A percentile compares a stretch with the other conserved stretches of the same genome.
Evolutionary conservation across 257 asterid genomes (phyloP).

Genomic region (Nicotiana tomentosiformis): DNA sequence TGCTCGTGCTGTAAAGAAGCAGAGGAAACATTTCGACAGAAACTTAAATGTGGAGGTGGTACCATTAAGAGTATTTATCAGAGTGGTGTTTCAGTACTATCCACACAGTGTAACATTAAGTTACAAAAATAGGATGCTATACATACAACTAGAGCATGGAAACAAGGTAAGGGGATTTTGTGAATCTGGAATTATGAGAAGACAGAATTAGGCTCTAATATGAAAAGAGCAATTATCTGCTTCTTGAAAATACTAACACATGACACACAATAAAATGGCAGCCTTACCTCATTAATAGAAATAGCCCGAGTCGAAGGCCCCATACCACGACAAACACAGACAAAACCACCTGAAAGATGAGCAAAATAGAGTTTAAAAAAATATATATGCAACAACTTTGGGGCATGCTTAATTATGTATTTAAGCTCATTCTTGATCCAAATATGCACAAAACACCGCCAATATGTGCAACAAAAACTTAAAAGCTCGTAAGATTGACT

Average conservation of each 20-base stretch:
- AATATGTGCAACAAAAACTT: not conserved
- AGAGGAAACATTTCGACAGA: not conserved
- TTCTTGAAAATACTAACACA: not conserved
- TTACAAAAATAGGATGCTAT: not conserved
- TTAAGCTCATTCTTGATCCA: not conserved
- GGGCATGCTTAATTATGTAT: not conserved
- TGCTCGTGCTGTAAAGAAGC: not conserved
- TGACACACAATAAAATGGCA: not conserved
- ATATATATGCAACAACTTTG: not conserved
- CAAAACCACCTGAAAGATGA: slow-evolving; percentile 62
- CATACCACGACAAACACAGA: slow-evolving; percentile 68
- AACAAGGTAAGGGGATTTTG: not conserved
- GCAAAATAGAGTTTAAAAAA: not conserved
- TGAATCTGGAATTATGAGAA: not conserved
- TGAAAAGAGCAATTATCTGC: not conserved
- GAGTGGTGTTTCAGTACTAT: not conserved
- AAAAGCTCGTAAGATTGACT: not conserved
- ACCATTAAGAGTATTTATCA: not conserved
- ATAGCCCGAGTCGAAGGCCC: slow-evolving; percentile 90
- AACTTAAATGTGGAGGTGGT: not conserved
- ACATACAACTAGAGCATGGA: not conserved
- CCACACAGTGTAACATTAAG: not conserved
- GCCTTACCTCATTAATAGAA: slow-evolving; percentile 78
- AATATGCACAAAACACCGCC: not conserved
- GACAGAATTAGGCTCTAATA: not conserved